phyloP scores from a whole-genome alignment of 2,329 filamentous ascomycete genomes.

The Didymella arachidicola region DNA sequence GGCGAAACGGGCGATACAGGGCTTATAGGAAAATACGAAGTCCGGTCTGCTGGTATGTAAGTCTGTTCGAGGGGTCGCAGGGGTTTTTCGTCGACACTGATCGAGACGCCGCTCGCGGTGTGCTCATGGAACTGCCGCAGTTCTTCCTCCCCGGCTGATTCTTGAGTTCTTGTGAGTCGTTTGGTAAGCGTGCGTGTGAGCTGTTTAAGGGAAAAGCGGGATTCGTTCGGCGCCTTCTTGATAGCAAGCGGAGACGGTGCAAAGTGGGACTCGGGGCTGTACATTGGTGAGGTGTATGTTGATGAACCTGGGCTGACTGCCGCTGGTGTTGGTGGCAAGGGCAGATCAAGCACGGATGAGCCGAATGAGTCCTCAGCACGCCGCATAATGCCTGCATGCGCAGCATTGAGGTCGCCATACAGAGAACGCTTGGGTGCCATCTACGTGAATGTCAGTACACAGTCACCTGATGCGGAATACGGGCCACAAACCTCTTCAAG shows the following conservation, averaged over 20 bases:
- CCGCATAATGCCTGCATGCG: constrained; percentile 41
- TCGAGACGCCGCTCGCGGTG: constrained; percentile 20
- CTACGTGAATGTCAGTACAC: constrained; percentile 21
- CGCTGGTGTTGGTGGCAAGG: constrained; percentile 37
- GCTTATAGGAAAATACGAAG: constrained; percentile 30
- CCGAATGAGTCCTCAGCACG: constrained; percentile 28
- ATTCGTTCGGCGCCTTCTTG: constrained; percentile 30
- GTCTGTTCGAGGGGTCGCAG: constrained; percentile 33
- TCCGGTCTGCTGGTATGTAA: constrained; percentile 27
- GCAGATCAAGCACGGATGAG: constrained; percentile 27
- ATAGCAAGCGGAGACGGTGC: constrained; percentile 32
- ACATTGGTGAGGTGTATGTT: constrained; percentile 36
- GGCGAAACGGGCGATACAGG: constrained; percentile 32
- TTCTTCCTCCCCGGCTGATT: constrained; percentile 30
- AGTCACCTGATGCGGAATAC: not conserved
- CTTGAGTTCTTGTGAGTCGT: constrained; percentile 31
- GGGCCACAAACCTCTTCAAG: constrained; percentile 30
- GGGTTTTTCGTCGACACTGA: constrained; percentile 27
- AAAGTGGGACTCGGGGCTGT: constrained; percentile 35
- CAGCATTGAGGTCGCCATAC: constrained; percentile 42
- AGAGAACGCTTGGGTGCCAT: constrained; percentile 44
- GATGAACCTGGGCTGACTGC: constrained; percentile 41
- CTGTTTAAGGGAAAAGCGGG: constrained; percentile 44
- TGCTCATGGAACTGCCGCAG: constrained; percentile 31
- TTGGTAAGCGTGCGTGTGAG: constrained; percentile 42